These are phyloP conservation scores for Sanghuangporus baumii DNA, from an alignment of 1,284 basidiomycete genomes.

Conservation along the genomic window DNA sequence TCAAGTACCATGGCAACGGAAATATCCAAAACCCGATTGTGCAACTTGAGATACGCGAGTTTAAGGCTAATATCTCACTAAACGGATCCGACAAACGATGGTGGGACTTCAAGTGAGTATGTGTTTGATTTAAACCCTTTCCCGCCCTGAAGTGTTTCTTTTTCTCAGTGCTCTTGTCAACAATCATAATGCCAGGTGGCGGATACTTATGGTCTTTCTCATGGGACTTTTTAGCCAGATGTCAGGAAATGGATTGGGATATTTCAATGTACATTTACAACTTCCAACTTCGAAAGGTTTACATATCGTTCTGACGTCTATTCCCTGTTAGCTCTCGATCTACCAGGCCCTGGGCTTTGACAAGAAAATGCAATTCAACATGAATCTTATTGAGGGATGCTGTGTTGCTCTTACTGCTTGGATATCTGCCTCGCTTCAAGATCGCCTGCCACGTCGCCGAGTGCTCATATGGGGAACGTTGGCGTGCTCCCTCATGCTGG, in stretches of 20 bases:
- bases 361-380: conserved; percentile 30
- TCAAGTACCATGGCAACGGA: conserved; percentile 26
- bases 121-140: background rate
- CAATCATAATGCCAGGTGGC: conserved; percentile 22
- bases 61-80: conserved; percentile 35
- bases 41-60: conserved; percentile 37
- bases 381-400: conserved; percentile 29
- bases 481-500: conserved; percentile 22
- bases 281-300: background rate
- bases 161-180: conserved; percentile 14
- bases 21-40: conserved; percentile 26
- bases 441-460: conserved; percentile 15
- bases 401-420: conserved; percentile 11
- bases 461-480: conserved; percentile 14
- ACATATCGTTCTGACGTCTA: background rate
- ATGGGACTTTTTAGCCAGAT: conserved; percentile 27
- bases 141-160: background rate
- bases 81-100: conserved; percentile 43
- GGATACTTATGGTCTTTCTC: conserved; percentile 24
- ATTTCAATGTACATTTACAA: conserved; percentile 11
- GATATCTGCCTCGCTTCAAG: conserved; percentile 13
- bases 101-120: conserved; percentile 32
- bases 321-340: conserved; percentile 25
- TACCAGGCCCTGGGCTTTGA: conserved; percentile 15
- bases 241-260: conserved; percentile 17